These are phyloP conservation scores for Phytophthora pini DNA, from an alignment of 352 stramenopile species.

Conservation along the genomic window DNA sequence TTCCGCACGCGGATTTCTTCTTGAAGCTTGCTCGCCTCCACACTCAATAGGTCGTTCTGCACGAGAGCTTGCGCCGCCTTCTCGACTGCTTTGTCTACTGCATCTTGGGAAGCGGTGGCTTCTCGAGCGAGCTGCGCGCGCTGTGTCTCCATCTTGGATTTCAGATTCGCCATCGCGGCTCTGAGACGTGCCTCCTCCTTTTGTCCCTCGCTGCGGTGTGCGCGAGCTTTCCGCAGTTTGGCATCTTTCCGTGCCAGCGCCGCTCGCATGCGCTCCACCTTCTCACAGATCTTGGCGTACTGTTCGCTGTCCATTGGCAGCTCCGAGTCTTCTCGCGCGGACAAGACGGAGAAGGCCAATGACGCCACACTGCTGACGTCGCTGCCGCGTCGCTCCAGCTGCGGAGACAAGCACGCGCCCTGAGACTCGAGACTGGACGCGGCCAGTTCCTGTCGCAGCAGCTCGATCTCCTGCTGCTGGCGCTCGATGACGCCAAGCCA, in stretches of 20 bases:
- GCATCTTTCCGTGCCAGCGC: slow-evolving; percentile 43
- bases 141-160: slow-evolving; percentile 20
- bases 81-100: slow-evolving; percentile 51
- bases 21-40: slow-evolving; percentile 9
- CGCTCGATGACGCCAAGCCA: slow-evolving; percentile 52
- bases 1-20: slow-evolving; percentile 3
- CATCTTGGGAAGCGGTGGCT: slow-evolving; percentile 29
- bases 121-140: slow-evolving; percentile 28
- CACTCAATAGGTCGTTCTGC: slow-evolving; percentile 27
- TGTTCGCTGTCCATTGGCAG: slow-evolving; percentile 44
- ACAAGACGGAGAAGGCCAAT: slow-evolving; percentile 36
- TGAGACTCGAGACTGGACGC: background rate
- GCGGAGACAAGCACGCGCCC: background rate
- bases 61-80: slow-evolving; percentile 46
- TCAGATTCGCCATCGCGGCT: slow-evolving; percentile 4
- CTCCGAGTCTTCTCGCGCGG: slow-evolving; percentile 18
- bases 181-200: slow-evolving; percentile 16
- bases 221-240: slow-evolving; percentile 40
- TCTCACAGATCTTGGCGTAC: slow-evolving; percentile 51
- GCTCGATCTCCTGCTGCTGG: slow-evolving; percentile 59
- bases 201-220: slow-evolving; percentile 28
- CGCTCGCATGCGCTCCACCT: slow-evolving; percentile 44
- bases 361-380: slow-evolving; percentile 34
- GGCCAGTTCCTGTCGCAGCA: slow-evolving; percentile 31
- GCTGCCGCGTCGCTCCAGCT: slow-evolving; percentile 6